Evolutionary conservation across 371 early-diverging fungal species (phyloP).

Genomic region (Mortierella sp.): DNA sequence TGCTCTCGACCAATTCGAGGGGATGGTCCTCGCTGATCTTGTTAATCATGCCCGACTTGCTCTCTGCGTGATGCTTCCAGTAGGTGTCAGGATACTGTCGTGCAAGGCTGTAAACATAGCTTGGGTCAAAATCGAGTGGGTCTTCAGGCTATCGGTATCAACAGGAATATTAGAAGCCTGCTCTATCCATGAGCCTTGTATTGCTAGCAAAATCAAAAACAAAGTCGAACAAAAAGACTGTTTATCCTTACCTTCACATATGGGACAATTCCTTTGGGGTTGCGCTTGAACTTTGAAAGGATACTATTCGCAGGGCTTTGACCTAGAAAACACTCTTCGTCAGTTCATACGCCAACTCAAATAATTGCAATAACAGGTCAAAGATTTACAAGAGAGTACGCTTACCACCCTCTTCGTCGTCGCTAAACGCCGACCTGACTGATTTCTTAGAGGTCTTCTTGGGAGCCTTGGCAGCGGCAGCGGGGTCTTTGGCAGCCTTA

Average conservation of each 20-base stretch:
- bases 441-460: constrained; percentile 38
- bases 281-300: constrained; percentile 42
- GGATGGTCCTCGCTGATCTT: constrained; percentile 76
- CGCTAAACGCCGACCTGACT: constrained; percentile 45
- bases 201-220: too few species aligned
- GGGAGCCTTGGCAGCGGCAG: constrained; percentile 31
- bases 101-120: constrained; percentile 62
- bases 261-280: constrained; percentile 28
- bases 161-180: not conserved
- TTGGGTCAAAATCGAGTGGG: constrained; percentile 62
- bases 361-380: too few species aligned
- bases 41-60: constrained; percentile 64
- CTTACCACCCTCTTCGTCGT: constrained; percentile 47
- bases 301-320: constrained; percentile 22
- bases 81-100: constrained; percentile 74
- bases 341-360: not conserved
- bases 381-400: too few species aligned
- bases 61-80: constrained; percentile 69
- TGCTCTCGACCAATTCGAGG: constrained; percentile 65
- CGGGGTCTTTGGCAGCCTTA: constrained; percentile 25
- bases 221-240: too few species aligned
- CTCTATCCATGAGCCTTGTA: too few species aligned
- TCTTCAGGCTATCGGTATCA: constrained; percentile 30
- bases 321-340: not conserved
- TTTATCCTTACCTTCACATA: constrained; percentile 35